Evolutionary conservation across 768 basidiomycete species (phyloP).

Genomic region (Xerocomus potaroensis): DNA sequence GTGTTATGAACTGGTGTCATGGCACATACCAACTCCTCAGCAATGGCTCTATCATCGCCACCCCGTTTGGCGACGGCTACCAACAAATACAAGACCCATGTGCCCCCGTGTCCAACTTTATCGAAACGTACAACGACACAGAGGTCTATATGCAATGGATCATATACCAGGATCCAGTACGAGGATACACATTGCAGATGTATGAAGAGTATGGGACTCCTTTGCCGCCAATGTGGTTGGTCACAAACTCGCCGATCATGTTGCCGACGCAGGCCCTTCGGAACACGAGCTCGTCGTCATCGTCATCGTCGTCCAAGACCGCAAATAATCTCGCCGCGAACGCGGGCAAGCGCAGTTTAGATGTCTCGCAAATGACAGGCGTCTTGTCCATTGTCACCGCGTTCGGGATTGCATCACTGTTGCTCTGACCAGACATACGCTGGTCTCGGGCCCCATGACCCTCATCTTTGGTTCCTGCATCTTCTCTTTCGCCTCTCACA

Average conservation of each 20-base stretch:
- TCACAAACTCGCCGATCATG: constrained; percentile 81
- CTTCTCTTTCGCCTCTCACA: not conserved
- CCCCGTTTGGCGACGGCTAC: constrained; percentile 80
- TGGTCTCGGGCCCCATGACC: too few species aligned
- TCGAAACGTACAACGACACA: constrained; percentile 77
- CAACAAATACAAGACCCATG: constrained; percentile 96
- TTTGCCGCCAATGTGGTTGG: constrained; percentile 62
- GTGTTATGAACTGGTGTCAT: constrained; percentile 86
- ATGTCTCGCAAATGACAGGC: constrained; percentile 7
- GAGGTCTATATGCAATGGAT: constrained; percentile 64
- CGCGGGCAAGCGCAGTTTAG: constrained; percentile 27
- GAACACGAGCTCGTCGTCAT: constrained; percentile 39
- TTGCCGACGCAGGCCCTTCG: constrained; percentile 67
- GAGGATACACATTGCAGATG: constrained; percentile 69
- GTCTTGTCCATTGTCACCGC: constrained; percentile 11
- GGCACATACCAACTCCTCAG: constrained; percentile 62
- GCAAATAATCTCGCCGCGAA: constrained; percentile 14
- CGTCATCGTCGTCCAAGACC: constrained; percentile 19
- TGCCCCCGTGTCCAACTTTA: constrained; percentile 81
- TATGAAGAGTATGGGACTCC: constrained; percentile 77
- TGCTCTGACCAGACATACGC: too few species aligned
- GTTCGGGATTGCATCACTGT: constrained; percentile 21
- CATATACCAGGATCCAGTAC: constrained; percentile 62
- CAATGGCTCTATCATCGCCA: constrained; percentile 79
- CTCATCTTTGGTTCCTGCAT: too few species aligned